These are phyloP conservation scores for Trifolium pratense DNA, from an alignment of 306 rosid species.

Conservation along the genomic window DNA sequence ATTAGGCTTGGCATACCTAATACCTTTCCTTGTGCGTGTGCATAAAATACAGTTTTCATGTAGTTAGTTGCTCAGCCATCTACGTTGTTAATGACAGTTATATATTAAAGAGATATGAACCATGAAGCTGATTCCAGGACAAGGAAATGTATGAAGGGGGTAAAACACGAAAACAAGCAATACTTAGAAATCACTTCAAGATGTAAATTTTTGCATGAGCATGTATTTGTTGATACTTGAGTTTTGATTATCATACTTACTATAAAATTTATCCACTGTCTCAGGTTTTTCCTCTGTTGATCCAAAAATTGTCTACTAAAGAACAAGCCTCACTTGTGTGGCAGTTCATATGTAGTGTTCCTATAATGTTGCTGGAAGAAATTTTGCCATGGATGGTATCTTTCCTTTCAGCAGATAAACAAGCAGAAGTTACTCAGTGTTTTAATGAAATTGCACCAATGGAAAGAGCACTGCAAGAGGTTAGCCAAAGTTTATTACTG, in stretches of 20 bases:
- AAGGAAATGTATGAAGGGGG: background rate
- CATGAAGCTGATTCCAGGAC: constrained; percentile 15
- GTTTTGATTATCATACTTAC: constrained; percentile 25
- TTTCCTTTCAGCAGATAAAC: constrained; percentile 65
- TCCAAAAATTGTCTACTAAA: constrained; percentile 61
- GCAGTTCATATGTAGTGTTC: constrained; percentile 88
- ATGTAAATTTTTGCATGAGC: constrained; percentile 9
- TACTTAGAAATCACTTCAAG: background rate
- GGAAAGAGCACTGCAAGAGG: constrained; percentile 81
- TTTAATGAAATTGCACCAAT: constrained; percentile 66
- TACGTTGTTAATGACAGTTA: background rate
- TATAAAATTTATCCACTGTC: constrained; percentile 25
- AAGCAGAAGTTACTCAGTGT: constrained; percentile 61
- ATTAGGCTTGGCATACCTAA: background rate
- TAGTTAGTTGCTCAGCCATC: background rate
- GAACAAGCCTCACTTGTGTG: constrained; percentile 90
- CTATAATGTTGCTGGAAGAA: constrained; percentile 73
- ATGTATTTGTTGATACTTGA: constrained; percentile 27
- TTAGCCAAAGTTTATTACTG: constrained; percentile 44
- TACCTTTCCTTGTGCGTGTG: background rate
- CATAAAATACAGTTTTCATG: background rate
- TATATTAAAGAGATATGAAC: background rate
- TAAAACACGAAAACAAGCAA: constrained; percentile 4
- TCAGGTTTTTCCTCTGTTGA: constrained; percentile 85
- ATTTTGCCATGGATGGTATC: constrained; percentile 74